A percentile compares a stretch with the other conserved stretches of the same genome.
phyloP scores from a whole-genome alignment of 139 green algal genomes.

The Nannochloris sp. region DNA sequence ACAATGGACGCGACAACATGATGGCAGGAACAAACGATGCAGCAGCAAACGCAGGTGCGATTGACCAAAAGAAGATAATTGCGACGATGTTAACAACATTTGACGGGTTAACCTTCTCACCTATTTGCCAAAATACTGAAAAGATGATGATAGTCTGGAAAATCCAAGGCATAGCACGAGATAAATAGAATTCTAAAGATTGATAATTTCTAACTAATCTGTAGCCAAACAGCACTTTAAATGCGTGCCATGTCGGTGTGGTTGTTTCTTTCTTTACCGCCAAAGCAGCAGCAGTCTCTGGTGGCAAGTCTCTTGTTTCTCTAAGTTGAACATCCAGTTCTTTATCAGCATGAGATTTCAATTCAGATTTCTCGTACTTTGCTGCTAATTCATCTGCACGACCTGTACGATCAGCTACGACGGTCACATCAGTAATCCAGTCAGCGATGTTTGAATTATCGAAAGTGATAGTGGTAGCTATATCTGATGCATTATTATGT shows the following conservation, averaged over 20 bases:
- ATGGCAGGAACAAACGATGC: constrained; percentile 6
- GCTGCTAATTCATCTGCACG: background rate
- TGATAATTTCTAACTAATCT: background rate
- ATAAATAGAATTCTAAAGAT: background rate
- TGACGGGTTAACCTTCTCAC: background rate
- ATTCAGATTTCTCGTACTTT: background rate
- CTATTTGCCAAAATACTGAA: constrained; percentile 1
- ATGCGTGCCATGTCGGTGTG: background rate
- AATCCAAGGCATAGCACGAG: background rate
- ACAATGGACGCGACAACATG: constrained; percentile 1
- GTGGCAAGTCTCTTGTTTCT: background rate
- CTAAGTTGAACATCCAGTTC: constrained; percentile 2
- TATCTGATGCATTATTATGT: background rate
- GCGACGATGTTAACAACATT: background rate
- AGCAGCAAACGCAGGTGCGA: constrained; percentile 5
- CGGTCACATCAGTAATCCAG: constrained; percentile 5
- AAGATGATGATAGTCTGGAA: constrained; percentile 6
- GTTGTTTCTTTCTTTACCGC: constrained; percentile 1
- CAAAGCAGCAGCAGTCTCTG: background rate
- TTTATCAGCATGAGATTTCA: background rate
- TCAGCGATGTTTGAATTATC: background rate
- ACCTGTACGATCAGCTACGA: background rate
- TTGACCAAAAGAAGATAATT: constrained; percentile 9
- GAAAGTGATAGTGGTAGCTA: background rate
- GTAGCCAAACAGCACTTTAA: background rate